Base-by-base conservation (phyloP, 768 basidiomycete genomes). In the Stropharia rugosoannulata region DNA sequence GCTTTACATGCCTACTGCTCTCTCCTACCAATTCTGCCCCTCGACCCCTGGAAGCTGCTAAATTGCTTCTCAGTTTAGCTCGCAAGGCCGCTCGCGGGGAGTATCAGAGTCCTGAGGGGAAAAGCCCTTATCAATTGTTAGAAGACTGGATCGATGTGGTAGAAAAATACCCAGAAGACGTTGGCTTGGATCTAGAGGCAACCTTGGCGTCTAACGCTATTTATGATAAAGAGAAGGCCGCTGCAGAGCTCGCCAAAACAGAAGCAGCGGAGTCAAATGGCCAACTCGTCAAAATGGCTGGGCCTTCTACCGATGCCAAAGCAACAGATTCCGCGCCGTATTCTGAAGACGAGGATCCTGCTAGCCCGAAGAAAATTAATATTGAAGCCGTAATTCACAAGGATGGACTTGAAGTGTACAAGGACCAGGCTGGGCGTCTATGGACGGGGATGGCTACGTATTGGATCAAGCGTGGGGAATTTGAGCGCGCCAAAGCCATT, bases 361-460 rank as follows among this genome's bases (percentile, higher is more conserved):
- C 77, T 11, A 90, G 80, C 66, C 59, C 77, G 1, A 77, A 79
- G 19, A 89, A 82, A 66, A 79, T 98, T 54, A 92, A 98, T 65
- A 86, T 99, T 55, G 95, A 96, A 64, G 74, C 76, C 37, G 89
- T 99, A 56, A 81, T 99, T 39, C 81, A 81, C 27, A 83, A 86
- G 59, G 95, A 98, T 62, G 97, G 97, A 13, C 76, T 99, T 22
- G 79, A 77, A 2, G 77, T 95, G 15, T 98, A 98, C 72, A 94
- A 93, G 68, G 97, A 99, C 68, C 97, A 99, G 72, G 93, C 95
- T 2, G 97, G 97, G 10, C 85, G 93, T 48, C 72, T 99, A 27
- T 99, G 95, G 96, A 90, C 93, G 5, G 97, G 96, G 0, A 72
- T 98, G 27, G 95, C 95, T 1, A 98, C 95, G 0, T 98, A 96